Percentiles rank a stretch among this genome's conserved stretches.
phyloP scores from a whole-genome alignment of 352 stramenopile species.

The Pythium volutum region DNA sequence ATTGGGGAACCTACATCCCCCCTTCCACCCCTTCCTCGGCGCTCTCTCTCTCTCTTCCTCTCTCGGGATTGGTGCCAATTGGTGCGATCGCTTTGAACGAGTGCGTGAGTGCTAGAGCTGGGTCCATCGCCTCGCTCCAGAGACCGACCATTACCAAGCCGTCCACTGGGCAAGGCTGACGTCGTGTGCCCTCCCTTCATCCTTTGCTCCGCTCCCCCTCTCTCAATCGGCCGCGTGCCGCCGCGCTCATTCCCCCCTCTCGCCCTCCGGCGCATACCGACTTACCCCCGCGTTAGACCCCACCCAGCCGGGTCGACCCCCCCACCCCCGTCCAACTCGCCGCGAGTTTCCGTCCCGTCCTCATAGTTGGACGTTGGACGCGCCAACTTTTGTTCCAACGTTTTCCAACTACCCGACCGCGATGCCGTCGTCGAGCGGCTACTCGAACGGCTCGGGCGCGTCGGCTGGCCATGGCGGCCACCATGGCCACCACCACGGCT shows the following conservation, averaged over 20 bases:
- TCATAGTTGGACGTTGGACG: not conserved
- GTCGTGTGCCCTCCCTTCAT: not conserved
- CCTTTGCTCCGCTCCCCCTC: not conserved
- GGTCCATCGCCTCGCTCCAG: not conserved
- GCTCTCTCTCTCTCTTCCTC: slow-evolving; percentile 11
- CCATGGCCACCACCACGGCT: not conserved
- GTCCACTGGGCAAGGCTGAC: slow-evolving; percentile 1
- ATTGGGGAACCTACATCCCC: not conserved
- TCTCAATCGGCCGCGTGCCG: not conserved
- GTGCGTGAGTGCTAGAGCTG: not conserved
- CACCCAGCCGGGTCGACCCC: not conserved
- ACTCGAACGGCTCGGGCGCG: slow-evolving; percentile 6
- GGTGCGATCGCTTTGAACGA: not conserved
- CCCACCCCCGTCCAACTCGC: not conserved
- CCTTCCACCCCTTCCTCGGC: not conserved
- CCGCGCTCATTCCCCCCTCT: not conserved
- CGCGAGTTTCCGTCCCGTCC: not conserved
- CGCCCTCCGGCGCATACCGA: no score
- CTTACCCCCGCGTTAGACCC: not conserved
- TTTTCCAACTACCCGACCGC: not conserved
- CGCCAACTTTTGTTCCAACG: not conserved
- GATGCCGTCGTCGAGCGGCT: slow-evolving; percentile 1
- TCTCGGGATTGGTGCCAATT: not conserved
- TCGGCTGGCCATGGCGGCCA: not conserved
- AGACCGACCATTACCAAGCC: slow-evolving; percentile 4